Evolutionary conservation across 1,284 basidiomycete species (phyloP).

Genomic region (Laetiporus sulphureus): DNA sequence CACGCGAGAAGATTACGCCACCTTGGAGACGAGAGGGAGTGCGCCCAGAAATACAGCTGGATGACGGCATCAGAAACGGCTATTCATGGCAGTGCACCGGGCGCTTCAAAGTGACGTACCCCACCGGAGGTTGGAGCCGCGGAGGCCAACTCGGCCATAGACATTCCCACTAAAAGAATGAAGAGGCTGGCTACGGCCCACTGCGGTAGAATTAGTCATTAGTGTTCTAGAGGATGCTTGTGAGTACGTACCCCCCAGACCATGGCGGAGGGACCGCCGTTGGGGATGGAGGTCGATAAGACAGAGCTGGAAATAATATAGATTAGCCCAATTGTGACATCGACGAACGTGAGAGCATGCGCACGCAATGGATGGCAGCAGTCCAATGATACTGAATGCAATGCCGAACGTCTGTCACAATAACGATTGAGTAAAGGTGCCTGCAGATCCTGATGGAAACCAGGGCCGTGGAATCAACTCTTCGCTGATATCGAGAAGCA

Average conservation of each 20-base stretch:
- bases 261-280: constrained; percentile 75
- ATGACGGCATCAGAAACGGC: neutral
- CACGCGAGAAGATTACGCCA: constrained; percentile 65
- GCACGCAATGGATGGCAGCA: constrained; percentile 32
- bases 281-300: constrained; percentile 63
- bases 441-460: neutral
- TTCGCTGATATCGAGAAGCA: too few species aligned
- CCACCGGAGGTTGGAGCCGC: constrained; percentile 73
- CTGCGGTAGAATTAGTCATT: constrained; percentile 5
- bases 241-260: constrained; percentile 54
- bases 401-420: constrained; percentile 37
- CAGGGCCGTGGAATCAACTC: constrained; percentile 9
- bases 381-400: constrained; percentile 56
- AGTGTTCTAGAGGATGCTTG: too few species aligned
- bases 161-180: constrained; percentile 52
- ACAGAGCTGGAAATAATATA: constrained; percentile 34
- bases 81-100: neutral
- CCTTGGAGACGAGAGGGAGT: constrained; percentile 54
- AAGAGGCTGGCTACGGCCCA: constrained; percentile 52
- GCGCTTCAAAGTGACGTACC: neutral
- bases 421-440: neutral
- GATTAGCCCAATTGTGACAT: neutral
- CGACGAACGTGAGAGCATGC: neutral
- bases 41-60: constrained; percentile 73
- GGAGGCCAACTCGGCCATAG: constrained; percentile 66